These are phyloP conservation scores for Lipomyces spencermartinsiae DNA, from an alignment of 805 yeast species.

Conservation along the genomic window DNA sequence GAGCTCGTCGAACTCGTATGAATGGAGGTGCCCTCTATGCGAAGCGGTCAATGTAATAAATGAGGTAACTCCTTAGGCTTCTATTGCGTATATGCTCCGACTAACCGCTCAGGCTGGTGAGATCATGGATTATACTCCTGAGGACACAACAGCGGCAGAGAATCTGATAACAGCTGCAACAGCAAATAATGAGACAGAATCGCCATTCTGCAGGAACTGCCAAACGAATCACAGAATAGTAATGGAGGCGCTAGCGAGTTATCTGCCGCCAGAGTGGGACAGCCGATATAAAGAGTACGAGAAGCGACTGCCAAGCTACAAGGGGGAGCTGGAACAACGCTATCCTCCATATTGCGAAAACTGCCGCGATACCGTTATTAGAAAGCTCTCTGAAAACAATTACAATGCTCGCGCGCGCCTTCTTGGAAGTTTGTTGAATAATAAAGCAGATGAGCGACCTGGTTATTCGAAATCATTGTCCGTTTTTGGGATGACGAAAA, in stretches of 20 bases:
- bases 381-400: conserved; percentile 19
- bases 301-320: conserved; percentile 17
- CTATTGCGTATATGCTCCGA: not conserved
- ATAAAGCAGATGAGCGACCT: not conserved
- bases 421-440: conserved; percentile 22
- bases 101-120: conserved; percentile 23
- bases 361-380: conserved; percentile 14
- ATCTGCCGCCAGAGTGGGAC: conserved; percentile 28
- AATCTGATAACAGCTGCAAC: not conserved
- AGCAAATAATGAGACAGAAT: conserved; percentile 7
- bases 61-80: conserved; percentile 12
- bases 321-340: conserved; percentile 27
- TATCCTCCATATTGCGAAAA: conserved; percentile 32
- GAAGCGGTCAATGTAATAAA: conserved; percentile 31
- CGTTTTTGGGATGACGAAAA: not conserved
- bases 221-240: conserved; percentile 28
- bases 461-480: not conserved
- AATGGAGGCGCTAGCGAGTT: conserved; percentile 27
- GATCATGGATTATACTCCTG: conserved; percentile 28
- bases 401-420: conserved; percentile 27
- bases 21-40: conserved; percentile 32
- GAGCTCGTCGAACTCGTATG: conserved; percentile 3
- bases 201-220: conserved; percentile 32
- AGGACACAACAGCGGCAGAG: conserved; percentile 6
- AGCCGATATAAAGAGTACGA: conserved; percentile 10